Evolutionary conservation across 2,329 filamentous ascomycete species (phyloP).

Genomic region (Colletotrichum noveboracense): DNA sequence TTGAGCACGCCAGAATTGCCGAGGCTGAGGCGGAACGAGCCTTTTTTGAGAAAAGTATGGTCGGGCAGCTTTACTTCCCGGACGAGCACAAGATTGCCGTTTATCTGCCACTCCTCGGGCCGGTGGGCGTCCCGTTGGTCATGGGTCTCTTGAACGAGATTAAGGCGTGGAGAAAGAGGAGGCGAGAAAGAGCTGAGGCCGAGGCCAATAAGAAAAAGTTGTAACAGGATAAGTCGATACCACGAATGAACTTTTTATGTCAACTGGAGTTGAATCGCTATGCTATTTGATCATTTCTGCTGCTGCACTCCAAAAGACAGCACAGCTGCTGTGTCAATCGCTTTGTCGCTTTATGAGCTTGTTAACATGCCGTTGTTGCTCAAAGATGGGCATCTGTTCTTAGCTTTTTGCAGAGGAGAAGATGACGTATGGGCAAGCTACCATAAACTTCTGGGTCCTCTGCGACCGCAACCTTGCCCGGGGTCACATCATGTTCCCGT

Average conservation of each 20-base stretch:
- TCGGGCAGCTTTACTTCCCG: constrained; percentile 96
- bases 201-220: constrained; percentile 37
- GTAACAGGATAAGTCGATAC: constrained; percentile 20
- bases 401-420: background rate
- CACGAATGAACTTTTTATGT: background rate
- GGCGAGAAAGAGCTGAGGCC: constrained; percentile 45
- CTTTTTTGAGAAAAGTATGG: constrained; percentile 99
- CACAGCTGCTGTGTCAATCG: background rate
- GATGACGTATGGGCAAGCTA: background rate
- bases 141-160: constrained; percentile 86
- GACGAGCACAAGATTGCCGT: constrained; percentile 98
- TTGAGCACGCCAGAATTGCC: constrained; percentile 82
- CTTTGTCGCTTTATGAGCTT: background rate
- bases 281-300: background rate
- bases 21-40: constrained; percentile 90
- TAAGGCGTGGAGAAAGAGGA: constrained; percentile 62
- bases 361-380: background rate
- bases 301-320: background rate
- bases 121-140: constrained; percentile 86
- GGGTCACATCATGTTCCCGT: background rate
- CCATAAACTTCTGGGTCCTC: background rate
- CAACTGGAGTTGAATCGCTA: background rate
- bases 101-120: constrained; percentile 89
- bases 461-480: background rate
- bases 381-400: background rate